Conservation (phyloP, 202 grass and related monocot genomes). For the Panicum virgatum region DNA sequence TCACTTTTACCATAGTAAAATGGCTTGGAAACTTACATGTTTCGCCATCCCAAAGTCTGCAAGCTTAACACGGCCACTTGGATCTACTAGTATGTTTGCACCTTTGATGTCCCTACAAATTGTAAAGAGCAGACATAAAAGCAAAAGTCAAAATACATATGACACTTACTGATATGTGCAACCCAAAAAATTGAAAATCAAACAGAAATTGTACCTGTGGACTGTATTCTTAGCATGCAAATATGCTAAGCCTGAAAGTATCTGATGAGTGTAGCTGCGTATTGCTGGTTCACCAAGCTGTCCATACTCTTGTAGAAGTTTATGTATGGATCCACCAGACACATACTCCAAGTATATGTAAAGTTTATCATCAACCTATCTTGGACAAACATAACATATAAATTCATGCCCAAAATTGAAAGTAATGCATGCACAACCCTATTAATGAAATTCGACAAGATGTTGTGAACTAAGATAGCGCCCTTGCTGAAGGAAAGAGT, state of each 20-base stretch:
- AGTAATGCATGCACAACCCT: constrained; percentile 7
- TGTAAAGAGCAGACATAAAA: constrained; percentile 43
- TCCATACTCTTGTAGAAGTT: constrained; percentile 95
- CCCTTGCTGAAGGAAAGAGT: constrained; percentile 25
- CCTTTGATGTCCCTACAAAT: constrained; percentile 95
- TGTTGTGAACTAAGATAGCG: background rate
- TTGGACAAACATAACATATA: constrained; percentile 33
- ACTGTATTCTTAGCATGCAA: constrained; percentile 96
- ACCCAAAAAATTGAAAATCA: constrained; percentile 26
- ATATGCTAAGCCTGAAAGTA: constrained; percentile 95
- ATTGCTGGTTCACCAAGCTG: constrained; percentile 96
- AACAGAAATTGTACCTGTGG: constrained; percentile 67
- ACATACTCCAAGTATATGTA: constrained; percentile 99
- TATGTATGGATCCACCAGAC: constrained; percentile 99
- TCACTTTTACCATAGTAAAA: constrained; percentile 22
- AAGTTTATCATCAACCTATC: constrained; percentile 86
- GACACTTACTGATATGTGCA: constrained; percentile 22
- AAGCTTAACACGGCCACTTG: constrained; percentile 96
- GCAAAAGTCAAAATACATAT: constrained; percentile 16
- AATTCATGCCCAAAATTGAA: constrained; percentile 14
- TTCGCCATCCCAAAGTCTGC: constrained; percentile 99
- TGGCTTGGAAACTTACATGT: constrained; percentile 69
- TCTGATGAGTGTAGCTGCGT: constrained; percentile 97
- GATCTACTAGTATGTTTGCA: constrained; percentile 98
- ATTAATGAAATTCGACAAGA: constrained; percentile 24